Evolutionary conservation across 768 basidiomycete species (phyloP), one percentile per base, ranked within the genome.

Genomic region (Mycena kentingensis): DNA sequence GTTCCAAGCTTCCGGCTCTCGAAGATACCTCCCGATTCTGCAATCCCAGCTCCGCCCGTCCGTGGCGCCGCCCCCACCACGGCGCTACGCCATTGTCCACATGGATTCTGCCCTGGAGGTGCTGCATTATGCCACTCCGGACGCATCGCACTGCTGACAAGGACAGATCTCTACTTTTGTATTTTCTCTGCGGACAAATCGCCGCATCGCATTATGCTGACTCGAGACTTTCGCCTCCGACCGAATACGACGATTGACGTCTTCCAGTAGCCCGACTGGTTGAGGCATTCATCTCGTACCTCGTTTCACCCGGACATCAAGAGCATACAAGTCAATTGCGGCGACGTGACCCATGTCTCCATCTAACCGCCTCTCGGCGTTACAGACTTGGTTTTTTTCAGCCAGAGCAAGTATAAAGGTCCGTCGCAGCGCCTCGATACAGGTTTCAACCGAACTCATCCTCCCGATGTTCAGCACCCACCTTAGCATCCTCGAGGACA

Each of bases 401-500:
- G 50, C 32, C 32, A 48, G 28, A 57, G 48, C 36, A 38, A 44
- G 53, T 60, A 60, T 60, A 60, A 52, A 60, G 48, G 54, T 45
- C 42, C 19, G 37, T 43, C 39, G 50, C 52, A 16, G 18, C 32
- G 31, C 42, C 5, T 25, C 42, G 27, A 51, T 37, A 8, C 21
- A 41, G 52, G 51, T 37, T 51, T 58, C 55, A 60, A 52, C 49
- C 51, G 49, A 51, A 62, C 46, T 49, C 55, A 54, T 37, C 49
- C 63, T 65, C 63, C 46, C 56, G 57, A 77, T 76, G 74, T 39
- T 69, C 51, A 71, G 68, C 34, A 79, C 84, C 28, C 88, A 89
- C 66, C 79, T 90, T 22, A 79, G 83, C 28, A 72, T 86, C 57
- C 78, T 89, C 55, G 76, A 85, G 52, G 69, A 77, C 39, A 80